Evolutionary conservation across 257 asterid species (phyloP).

Genomic region (Solanum lycopersicoides): DNA sequence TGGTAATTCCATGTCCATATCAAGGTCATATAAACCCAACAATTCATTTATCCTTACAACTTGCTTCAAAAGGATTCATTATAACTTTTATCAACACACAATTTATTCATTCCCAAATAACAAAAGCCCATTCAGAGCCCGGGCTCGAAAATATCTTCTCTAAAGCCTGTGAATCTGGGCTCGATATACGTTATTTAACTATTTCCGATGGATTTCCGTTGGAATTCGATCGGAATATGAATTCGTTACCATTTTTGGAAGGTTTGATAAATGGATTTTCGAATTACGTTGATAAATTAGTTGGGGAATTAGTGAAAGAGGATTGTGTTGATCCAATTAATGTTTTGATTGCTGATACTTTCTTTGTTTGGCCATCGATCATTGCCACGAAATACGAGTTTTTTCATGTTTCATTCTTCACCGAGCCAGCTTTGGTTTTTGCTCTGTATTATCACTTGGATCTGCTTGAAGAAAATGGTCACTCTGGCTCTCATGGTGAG

Average conservation of each 20-base stretch:
- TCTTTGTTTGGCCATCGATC: constrained; percentile 22
- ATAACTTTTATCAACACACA: background rate
- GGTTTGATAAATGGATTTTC: background rate
- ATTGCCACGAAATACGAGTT: constrained; percentile 27
- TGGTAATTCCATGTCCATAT: background rate
- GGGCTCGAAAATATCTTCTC: background rate
- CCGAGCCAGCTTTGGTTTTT: constrained; percentile 40
- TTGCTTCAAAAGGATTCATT: constrained; percentile 7
- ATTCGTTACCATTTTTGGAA: background rate
- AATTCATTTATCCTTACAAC: background rate
- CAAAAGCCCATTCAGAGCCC: background rate
- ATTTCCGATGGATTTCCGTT: background rate
- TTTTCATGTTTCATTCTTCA: constrained; percentile 32
- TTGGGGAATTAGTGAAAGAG: background rate
- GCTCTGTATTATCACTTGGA: constrained; percentile 30
- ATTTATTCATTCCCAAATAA: background rate
- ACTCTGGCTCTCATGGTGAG: constrained; percentile 12
- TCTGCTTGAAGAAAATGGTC: constrained; percentile 22
- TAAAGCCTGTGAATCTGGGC: background rate
- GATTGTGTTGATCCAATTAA: constrained; percentile 10
- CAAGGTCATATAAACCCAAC: constrained; percentile 8
- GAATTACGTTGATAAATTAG: background rate
- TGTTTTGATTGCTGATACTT: constrained; percentile 35
- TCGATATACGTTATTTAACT: background rate
- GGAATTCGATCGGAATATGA: background rate